These are phyloP conservation scores for Talaromyces ruber DNA, from an alignment of 495 filamentous ascomycete species.

Conservation along the genomic window DNA sequence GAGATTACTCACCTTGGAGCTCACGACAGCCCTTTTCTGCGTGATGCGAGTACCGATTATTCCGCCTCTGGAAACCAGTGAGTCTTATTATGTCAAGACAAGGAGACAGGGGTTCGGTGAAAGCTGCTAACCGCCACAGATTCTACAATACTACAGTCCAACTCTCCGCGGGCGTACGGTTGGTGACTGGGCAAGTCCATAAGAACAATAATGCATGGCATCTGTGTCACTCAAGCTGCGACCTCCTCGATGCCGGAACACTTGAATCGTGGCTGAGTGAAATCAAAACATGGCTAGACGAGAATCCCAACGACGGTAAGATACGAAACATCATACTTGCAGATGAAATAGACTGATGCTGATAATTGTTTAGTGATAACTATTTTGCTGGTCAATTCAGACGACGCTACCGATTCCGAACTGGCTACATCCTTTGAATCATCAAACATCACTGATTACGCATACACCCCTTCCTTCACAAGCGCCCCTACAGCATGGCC, in stretches of 20 bases:
- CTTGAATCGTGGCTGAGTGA: conserved; percentile 51
- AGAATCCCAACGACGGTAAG: conserved; percentile 55
- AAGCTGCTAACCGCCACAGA: conserved; percentile 12
- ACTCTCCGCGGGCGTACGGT: conserved; percentile 59
- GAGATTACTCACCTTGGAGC: conserved; percentile 58
- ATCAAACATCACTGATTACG: conserved; percentile 52
- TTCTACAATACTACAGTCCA: conserved; percentile 65
- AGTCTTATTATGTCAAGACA: conserved; percentile 8
- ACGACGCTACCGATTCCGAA: conserved; percentile 43
- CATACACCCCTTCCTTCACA: conserved; percentile 45
- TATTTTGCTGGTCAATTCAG: conserved; percentile 64
- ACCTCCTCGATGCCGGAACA: conserved; percentile 56
- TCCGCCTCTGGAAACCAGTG: conserved; percentile 57
- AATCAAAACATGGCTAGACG: conserved; percentile 61
- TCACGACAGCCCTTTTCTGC: conserved; percentile 54
- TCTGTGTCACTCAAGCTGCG: conserved; percentile 59
- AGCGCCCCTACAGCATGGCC: conserved; percentile 50
- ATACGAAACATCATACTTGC: conserved; percentile 9
- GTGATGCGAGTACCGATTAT: conserved; percentile 40
- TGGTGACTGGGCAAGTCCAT: conserved; percentile 68
- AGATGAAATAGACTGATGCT: not conserved
- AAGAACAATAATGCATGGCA: conserved; percentile 44
- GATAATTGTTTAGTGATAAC: conserved; percentile 51
- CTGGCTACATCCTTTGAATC: conserved; percentile 48
- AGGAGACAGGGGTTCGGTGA: not conserved